Evolutionary conservation across 2,329 filamentous ascomycete species (phyloP), one percentile per base, ranked within the genome.

Genomic region (Alternaria alternata): DNA sequence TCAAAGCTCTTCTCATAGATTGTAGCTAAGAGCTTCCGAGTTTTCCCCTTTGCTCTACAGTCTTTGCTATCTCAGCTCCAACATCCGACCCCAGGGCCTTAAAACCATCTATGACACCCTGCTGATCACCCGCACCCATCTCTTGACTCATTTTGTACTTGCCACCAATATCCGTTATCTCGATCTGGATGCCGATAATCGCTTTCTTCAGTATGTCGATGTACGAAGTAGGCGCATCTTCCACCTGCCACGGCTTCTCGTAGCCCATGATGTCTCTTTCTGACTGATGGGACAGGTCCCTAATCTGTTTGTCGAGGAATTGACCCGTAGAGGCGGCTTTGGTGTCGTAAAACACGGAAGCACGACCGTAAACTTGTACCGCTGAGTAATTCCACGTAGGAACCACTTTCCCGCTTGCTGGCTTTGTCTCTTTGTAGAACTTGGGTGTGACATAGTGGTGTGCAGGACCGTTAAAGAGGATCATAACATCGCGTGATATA

Each of bases 241-340:
- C 69, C 0, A 90, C 84, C 41, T 80, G 77, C 89, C 89, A 91
- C 11, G 84, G 43, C 78, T 81, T 8, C 38, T 62, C 58, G 71
- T 86, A 86, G 0, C 83, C 84, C 87, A 91, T 90, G 16, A 89
- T 79, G 1, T 71, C 64, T 0, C 69, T 79, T 73, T 91, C 88
- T 0, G 79, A 77, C 89, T 86, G 16, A 73, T 81, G 6, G 11
- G 44, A 47, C n/a, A 47, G 44, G 1, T 47, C 44, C 3, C 44
- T 28, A 8, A 47, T 47, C 5, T 47, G 44, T 32, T 47, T 32
- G 6, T 47, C 44, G 26, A 47, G 44, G 2, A 47, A 47, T 20
- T 28, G 0, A 4, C 28, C 26, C 6, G 44, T 47, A 6, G n/a
- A 0, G 8, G 2, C 0, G 44, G 6, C 11, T 14, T 47, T 47